phyloP scores from a whole-genome alignment of 306 rosid species.

The Morella rubra region DNA sequence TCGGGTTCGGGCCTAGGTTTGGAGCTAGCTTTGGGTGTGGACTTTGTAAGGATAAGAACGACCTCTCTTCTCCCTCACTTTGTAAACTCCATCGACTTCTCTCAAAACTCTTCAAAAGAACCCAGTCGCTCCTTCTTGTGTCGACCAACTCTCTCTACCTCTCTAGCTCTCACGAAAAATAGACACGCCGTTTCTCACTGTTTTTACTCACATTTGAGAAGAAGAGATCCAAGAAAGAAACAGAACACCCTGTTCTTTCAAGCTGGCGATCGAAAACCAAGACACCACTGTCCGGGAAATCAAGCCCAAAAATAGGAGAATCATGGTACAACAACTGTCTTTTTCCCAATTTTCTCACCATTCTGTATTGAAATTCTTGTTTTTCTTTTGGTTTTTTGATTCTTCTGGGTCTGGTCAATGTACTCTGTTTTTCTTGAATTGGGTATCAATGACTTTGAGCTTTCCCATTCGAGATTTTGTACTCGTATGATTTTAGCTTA shows the following conservation, averaged over 20 bases:
- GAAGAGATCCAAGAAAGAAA: neutral
- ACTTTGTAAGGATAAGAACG: constrained; percentile 95
- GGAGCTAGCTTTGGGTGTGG: constrained; percentile 60
- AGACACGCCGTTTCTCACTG: neutral
- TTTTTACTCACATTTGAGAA: constrained; percentile 1
- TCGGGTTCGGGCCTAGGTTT: constrained; percentile 31
- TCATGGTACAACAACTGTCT: constrained; percentile 52
- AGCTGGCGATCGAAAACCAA: constrained; percentile 88
- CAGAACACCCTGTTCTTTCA: constrained; percentile 15
- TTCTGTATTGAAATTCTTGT: constrained; percentile 4
- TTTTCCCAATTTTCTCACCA: neutral
- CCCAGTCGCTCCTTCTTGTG: constrained; percentile 47
- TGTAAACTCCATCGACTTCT: constrained; percentile 49
- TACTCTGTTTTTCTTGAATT: constrained; percentile 17
- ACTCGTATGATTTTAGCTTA: neutral
- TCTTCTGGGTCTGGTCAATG: constrained; percentile 18
- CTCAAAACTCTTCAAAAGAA: constrained; percentile 53
- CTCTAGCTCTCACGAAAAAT: constrained; percentile 32
- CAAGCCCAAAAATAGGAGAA: constrained; percentile 71
- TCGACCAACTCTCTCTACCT: constrained; percentile 31
- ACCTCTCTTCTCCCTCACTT: constrained; percentile 36
- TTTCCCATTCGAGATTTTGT: neutral
- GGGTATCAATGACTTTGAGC: neutral
- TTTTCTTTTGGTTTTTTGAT: neutral
- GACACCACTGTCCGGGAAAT: constrained; percentile 79